Evolutionary conservation across 768 basidiomycete species (phyloP).

Genomic region (Kwoniella sp.): DNA sequence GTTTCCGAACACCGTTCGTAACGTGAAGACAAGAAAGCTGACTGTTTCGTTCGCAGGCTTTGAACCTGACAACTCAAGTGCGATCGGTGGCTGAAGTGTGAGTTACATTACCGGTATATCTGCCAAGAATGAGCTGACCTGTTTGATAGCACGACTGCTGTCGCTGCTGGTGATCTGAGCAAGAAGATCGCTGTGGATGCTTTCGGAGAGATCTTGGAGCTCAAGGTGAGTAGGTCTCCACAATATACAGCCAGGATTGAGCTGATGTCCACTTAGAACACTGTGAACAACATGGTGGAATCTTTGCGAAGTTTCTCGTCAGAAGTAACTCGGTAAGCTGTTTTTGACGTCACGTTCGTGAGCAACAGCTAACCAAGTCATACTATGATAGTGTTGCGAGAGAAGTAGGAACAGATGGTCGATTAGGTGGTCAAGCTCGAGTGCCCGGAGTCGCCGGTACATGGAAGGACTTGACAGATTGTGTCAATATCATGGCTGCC

Average conservation of each 20-base stretch:
- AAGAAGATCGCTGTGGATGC: constrained; percentile 87
- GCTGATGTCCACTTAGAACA: constrained; percentile 56
- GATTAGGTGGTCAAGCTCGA: constrained; percentile 53
- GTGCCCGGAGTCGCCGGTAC: constrained; percentile 55
- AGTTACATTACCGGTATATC: background rate
- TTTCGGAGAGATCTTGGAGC: constrained; percentile 74
- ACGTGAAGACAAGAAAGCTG: background rate
- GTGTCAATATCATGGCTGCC: constrained; percentile 86
- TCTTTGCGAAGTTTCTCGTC: constrained; percentile 82
- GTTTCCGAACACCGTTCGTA: background rate
- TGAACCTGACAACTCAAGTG: constrained; percentile 58
- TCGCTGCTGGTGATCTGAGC: constrained; percentile 80
- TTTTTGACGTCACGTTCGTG: background rate
- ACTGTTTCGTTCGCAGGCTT: constrained; percentile 25
- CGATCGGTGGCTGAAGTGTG: constrained; percentile 55
- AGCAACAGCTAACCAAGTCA: constrained; percentile 59
- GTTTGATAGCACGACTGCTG: constrained; percentile 53
- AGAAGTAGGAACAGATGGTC: constrained; percentile 82
- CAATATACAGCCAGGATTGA: background rate
- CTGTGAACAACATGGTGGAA: constrained; percentile 94
- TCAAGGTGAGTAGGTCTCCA: constrained; percentile 63
- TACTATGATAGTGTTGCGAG: constrained; percentile 71
- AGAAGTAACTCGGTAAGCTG: constrained; percentile 60
- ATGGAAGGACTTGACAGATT: constrained; percentile 54
- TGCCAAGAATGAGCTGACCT: background rate